Evolutionary conservation across 2,329 filamentous ascomycete genomes (phyloP).

Genomic region (Talaromyces sp.): DNA sequence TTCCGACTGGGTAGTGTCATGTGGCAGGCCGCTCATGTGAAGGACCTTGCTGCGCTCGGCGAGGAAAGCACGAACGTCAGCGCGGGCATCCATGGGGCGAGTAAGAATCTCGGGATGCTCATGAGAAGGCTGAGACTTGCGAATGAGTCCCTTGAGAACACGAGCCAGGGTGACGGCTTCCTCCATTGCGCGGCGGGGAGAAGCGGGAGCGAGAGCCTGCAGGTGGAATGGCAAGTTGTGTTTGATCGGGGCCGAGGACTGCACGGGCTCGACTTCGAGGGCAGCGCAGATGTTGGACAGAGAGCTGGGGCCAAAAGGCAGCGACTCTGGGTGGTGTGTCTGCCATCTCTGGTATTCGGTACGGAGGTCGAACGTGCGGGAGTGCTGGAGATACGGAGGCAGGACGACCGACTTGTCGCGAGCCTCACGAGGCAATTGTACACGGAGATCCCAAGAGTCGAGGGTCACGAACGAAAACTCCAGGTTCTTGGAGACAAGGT

Average conservation of each 20-base stretch:
- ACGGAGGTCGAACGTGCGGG: conserved; percentile 90
- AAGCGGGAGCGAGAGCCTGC: conserved; percentile 90
- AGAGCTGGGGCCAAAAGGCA: conserved; percentile 92
- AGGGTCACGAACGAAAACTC: conserved; percentile 98
- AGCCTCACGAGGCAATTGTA: conserved; percentile 94
- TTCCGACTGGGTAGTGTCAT: conserved; percentile 97
- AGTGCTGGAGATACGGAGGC: conserved; percentile 94
- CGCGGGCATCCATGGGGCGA: conserved; percentile 91
- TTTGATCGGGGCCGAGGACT: conserved; percentile 96
- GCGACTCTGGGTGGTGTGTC: conserved; percentile 93
- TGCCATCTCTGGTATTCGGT: conserved; percentile 99
- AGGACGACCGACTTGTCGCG: conserved; percentile 97
- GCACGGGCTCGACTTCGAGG: conserved; percentile 93
- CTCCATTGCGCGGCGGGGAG: conserved; percentile 93
- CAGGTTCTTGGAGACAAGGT: conserved; percentile 81
- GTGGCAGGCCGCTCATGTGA: conserved; percentile 93
- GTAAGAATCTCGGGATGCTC: conserved; percentile 94
- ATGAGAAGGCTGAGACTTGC: conserved; percentile 89
- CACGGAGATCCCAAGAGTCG: conserved; percentile 96
- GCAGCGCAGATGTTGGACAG: conserved; percentile 97
- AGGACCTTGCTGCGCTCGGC: conserved; percentile 96
- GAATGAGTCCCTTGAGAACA: conserved; percentile 84
- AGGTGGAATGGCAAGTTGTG: conserved; percentile 97
- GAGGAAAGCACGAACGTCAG: conserved; percentile 92
- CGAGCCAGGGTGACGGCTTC: conserved; percentile 91